phyloP scores from a whole-genome alignment of 208 protist genomes.

The Acanthamoeba lenticulata region DNA sequence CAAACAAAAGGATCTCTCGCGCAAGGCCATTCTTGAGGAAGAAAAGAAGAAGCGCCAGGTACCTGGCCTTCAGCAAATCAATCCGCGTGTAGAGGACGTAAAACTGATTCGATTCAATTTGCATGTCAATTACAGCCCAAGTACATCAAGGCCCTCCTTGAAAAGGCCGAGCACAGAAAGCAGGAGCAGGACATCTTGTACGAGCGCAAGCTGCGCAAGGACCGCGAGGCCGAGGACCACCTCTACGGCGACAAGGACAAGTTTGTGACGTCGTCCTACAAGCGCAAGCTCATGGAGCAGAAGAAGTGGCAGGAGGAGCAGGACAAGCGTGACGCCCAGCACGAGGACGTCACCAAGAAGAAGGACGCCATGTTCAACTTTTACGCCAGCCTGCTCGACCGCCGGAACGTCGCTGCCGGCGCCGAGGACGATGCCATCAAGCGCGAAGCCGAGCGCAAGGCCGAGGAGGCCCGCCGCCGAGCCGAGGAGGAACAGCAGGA shows the following conservation, averaged over 20 bases:
- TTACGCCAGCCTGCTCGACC: background rate
- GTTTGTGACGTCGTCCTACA: background rate
- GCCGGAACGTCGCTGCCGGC: background rate
- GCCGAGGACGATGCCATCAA: background rate
- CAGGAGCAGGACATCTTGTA: background rate
- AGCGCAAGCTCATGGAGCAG: slow-evolving; percentile 5
- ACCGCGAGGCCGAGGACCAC: background rate
- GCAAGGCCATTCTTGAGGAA: background rate
- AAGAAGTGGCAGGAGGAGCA: background rate
- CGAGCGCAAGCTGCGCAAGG: background rate
- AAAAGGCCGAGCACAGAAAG: background rate
- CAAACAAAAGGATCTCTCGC: background rate
- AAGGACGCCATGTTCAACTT: background rate
- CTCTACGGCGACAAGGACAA: background rate
- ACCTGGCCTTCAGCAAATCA: too few species aligned
- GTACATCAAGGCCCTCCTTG: background rate
- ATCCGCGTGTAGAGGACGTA: too few species aligned
- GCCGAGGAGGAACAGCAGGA: background rate
- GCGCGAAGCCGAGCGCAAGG: background rate
- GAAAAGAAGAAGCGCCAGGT: background rate
- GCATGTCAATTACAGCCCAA: background rate
- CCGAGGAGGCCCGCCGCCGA: background rate
- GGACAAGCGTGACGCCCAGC: background rate
- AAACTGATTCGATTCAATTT: background rate
- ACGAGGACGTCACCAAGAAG: background rate